A percentile compares a stretch with the other conserved stretches of the same genome.
phyloP scores from a whole-genome alignment of 2,329 filamentous ascomycete species.

The Fusarium sp. region DNA sequence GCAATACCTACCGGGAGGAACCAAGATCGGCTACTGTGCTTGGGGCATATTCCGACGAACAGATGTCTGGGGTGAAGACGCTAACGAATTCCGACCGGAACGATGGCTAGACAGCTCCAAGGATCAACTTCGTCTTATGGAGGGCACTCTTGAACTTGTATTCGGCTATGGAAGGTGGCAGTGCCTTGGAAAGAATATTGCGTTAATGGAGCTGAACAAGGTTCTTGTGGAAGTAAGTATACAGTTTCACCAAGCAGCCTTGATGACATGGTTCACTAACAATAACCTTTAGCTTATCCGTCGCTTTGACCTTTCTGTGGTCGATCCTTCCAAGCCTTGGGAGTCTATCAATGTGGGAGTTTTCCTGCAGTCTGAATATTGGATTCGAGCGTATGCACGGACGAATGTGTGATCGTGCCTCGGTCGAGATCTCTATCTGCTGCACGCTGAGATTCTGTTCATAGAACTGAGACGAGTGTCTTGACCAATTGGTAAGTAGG shows the following conservation, averaged over 20 bases:
- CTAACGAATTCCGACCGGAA: slow-evolving; percentile 50
- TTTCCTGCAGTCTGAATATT: slow-evolving; percentile 46
- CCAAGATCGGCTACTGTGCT: slow-evolving; percentile 49
- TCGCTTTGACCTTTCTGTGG: slow-evolving; percentile 47
- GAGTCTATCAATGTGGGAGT: slow-evolving; percentile 47
- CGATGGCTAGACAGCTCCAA: slow-evolving; percentile 52
- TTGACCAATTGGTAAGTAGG: background rate
- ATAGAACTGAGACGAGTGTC: background rate
- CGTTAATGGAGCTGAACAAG: slow-evolving; percentile 55
- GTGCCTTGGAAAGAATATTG: slow-evolving; percentile 54
- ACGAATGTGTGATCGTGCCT: background rate
- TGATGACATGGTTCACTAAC: background rate
- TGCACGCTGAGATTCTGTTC: background rate
- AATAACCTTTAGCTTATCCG: slow-evolving; percentile 43
- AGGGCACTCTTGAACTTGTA: slow-evolving; percentile 52
- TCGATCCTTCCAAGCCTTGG: slow-evolving; percentile 48
- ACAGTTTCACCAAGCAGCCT: rapidly evolving
- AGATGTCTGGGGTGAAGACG: slow-evolving; percentile 52
- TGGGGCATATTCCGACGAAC: slow-evolving; percentile 51
- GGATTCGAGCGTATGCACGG: background rate
- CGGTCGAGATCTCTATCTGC: too few relatives aligned
- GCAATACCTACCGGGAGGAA: slow-evolving; percentile 48
- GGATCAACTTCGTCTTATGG: slow-evolving; percentile 50
- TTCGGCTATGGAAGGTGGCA: slow-evolving; percentile 55
- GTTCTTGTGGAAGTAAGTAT: slow-evolving; percentile 54